phyloP scores from a whole-genome alignment of 768 basidiomycete species.

The Kwoniella heveanensis region DNA sequence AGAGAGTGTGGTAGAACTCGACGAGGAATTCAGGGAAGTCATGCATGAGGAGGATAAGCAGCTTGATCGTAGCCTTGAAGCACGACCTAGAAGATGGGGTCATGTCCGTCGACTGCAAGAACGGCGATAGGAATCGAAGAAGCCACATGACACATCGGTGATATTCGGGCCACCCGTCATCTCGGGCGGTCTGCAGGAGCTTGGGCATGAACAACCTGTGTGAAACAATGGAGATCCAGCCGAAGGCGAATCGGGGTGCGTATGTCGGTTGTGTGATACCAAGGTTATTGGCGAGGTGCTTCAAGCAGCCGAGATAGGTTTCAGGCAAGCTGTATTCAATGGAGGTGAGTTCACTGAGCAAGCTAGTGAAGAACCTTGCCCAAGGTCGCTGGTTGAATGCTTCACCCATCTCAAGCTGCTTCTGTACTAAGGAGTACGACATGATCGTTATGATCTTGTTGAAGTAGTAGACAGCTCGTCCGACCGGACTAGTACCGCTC shows the following conservation, averaged over 20 bases:
- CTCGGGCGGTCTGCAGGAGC: slow-evolving; percentile 78
- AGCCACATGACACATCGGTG: slow-evolving; percentile 90
- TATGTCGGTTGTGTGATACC: slow-evolving; percentile 93
- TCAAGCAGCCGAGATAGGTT: slow-evolving; percentile 74
- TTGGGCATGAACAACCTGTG: slow-evolving; percentile 98
- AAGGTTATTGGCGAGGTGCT: slow-evolving; percentile 89
- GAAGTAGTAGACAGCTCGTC: slow-evolving; percentile 92
- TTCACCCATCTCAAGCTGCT: slow-evolving; percentile 89
- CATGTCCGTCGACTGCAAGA: slow-evolving; percentile 74
- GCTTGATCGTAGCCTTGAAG: slow-evolving; percentile 83
- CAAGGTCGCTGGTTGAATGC: slow-evolving; percentile 96
- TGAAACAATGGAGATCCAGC: slow-evolving; percentile 95
- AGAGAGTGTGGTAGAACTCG: slow-evolving; percentile 93
- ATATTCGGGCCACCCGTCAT: slow-evolving; percentile 96
- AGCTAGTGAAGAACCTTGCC: slow-evolving; percentile 96
- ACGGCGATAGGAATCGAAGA: slow-evolving; percentile 91
- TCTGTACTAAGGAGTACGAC: slow-evolving; percentile 88
- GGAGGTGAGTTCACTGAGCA: slow-evolving; percentile 84
- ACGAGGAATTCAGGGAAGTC: slow-evolving; percentile 98
- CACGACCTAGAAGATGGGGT: slow-evolving; percentile 78
- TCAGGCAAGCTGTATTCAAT: slow-evolving; percentile 82
- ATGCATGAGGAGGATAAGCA: slow-evolving; percentile 92
- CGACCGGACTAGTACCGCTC: slow-evolving; percentile 80
- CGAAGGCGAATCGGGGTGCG: slow-evolving; percentile 97
- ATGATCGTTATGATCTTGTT: slow-evolving; percentile 97